Evolutionary conservation across 306 rosid genomes (phyloP).

Genomic region (Rubus idaeus): DNA sequence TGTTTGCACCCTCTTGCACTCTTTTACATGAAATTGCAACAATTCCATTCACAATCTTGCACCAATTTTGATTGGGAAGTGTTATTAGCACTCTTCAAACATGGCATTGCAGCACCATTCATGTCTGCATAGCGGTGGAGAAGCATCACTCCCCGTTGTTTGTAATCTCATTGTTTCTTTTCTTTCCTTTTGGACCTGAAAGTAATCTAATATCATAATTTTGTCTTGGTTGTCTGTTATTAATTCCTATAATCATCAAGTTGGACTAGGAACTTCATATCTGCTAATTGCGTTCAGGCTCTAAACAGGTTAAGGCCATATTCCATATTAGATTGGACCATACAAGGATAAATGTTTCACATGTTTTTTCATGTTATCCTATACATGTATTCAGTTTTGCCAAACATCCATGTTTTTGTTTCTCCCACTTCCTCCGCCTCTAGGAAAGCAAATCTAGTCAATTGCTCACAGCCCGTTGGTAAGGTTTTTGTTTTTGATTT

Average conservation of each 20-base stretch:
- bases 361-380: background rate
- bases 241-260: background rate
- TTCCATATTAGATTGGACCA: background rate
- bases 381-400: background rate
- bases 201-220: background rate
- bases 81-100: no score
- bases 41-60: no score
- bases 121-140: background rate
- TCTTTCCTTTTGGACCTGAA: background rate
- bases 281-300: background rate
- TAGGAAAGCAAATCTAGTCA: background rate
- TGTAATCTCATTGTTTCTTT: background rate
- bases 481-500: background rate
- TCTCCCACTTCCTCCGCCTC: background rate
- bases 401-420: background rate
- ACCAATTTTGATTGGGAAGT: no score
- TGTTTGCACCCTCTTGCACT: background rate
- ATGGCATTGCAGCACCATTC: background rate
- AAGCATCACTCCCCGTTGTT: background rate
- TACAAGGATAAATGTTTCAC: background rate
- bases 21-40: background rate
- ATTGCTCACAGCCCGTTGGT: conserved; percentile 3
- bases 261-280: background rate
- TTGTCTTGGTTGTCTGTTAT: background rate
- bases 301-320: background rate